Percentiles rank a stretch among this genome's conserved stretches.
phyloP scores from a whole-genome alignment of 805 yeast genomes.

The Tetrapisispora arboricola region DNA sequence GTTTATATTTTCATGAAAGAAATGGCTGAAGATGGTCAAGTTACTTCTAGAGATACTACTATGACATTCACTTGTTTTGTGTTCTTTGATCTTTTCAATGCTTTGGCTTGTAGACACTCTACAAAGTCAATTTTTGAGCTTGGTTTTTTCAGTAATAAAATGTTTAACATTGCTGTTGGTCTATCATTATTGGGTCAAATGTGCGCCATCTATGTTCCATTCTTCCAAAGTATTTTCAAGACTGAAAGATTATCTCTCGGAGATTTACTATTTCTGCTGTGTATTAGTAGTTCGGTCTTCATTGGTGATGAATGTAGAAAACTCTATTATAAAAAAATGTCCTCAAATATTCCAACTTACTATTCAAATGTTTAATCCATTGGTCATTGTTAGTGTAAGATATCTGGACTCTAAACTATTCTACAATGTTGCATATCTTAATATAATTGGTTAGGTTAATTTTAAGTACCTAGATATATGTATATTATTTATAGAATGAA shows the following conservation, averaged over 20 bases:
- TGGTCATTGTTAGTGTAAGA: background rate
- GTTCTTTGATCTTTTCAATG: conserved; percentile 92
- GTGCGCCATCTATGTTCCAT: conserved; percentile 88
- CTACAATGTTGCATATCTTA: conserved; percentile 1
- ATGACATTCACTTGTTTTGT: conserved; percentile 99
- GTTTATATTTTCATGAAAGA: conserved; percentile 76
- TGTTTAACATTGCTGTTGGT: conserved; percentile 90
- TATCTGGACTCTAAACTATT: conserved; percentile 2
- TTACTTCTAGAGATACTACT: conserved; percentile 93
- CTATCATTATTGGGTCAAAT: conserved; percentile 84
- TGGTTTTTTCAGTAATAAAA: conserved; percentile 66
- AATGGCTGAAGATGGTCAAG: conserved; percentile 64
- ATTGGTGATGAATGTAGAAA: conserved; percentile 79
- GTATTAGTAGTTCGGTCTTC: conserved; percentile 70
- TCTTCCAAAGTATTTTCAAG: conserved; percentile 85
- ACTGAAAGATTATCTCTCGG: conserved; percentile 75
- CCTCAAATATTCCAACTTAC: conserved; percentile 9
- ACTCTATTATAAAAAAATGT: conserved; percentile 25
- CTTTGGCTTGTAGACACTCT: conserved; percentile 83
- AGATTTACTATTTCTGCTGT: conserved; percentile 56
- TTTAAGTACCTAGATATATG: background rate
- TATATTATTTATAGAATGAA: background rate
- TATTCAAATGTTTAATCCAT: conserved; percentile 14
- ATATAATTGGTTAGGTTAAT: background rate
- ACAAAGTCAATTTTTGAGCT: conserved; percentile 73